Evolutionary conservation across 805 yeast genomes (phyloP), one percentile per base, ranked within the genome.

Genomic region (Pichia thaimueangensis): DNA sequence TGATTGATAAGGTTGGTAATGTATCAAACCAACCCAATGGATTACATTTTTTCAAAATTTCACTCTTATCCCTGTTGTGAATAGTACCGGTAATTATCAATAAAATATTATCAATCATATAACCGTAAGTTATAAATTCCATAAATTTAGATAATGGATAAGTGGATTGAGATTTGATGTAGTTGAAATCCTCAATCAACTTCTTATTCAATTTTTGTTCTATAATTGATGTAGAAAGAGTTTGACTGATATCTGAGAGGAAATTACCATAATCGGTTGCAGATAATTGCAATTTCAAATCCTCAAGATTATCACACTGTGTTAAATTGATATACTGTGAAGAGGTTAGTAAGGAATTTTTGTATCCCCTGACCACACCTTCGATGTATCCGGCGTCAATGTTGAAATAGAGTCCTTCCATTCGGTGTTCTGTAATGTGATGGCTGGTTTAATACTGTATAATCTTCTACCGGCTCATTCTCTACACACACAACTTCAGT

Each of bases 21-120:
- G 97, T 91, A 54, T 93, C 98, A 58, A 93, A 93, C 96, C 97
- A 89, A 35, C 99, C 99, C 54, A 93, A 71, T 0, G 98, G 98
- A 61, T 93, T 95, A 62, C 96, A 88, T 60, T 96, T 80, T 45
- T 80, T 79, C 56, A 93, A 73, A 40, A 94, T 82, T 58, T 93
- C 98, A 32, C 78, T 66, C 57, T 86, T 80, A 64, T 94, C 96
- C 57, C 97, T 76, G 58, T 89, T 95, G 60, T 93, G 98, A 47
- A 93, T 76, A 0, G 98, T 88, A 19, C 99, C 99, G 1, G 97
- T 89, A 58, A 93, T 91, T 83, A 93, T 84, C 57, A 93, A 71
- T 20, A 93, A 86, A 30, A 93, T 96, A 63, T 93, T 93, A 67
- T 93, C 98, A 58, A 93, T 94, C 99, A 93, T 93, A 67, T 94